Evolutionary conservation across 441 rosid genomes (phyloP).

Genomic region (Mallotus japonicus): DNA sequence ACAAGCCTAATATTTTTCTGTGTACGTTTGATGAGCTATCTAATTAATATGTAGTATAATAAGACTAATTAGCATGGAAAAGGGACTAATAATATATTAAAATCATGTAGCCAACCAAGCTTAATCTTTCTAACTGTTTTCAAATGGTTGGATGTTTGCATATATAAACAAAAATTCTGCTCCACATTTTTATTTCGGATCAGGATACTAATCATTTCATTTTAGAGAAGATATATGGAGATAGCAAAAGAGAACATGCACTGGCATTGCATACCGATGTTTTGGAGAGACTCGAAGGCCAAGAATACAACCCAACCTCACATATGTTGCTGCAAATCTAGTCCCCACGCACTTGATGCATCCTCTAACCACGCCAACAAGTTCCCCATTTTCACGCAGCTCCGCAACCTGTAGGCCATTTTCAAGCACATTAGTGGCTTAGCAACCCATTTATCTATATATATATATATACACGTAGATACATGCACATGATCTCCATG

Average conservation of each 20-base stretch:
- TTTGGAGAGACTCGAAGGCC: slow-evolving; percentile 61
- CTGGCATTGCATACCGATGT: slow-evolving; percentile 36
- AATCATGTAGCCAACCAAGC: too few species aligned
- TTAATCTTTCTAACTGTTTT: too few species aligned
- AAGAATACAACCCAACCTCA: slow-evolving; percentile 54
- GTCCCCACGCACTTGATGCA: slow-evolving; percentile 60
- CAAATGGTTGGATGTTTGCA: too few species aligned
- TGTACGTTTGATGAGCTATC: too few species aligned
- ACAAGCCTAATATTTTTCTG: too few species aligned
- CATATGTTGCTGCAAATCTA: slow-evolving; percentile 28
- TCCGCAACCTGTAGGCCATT: slow-evolving; percentile 56
- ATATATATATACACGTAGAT: slow-evolving; percentile 13
- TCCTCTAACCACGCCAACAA: slow-evolving; percentile 60
- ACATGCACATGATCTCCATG: background rate
- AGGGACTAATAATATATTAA: too few species aligned
- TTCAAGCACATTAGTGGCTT: slow-evolving; percentile 19
- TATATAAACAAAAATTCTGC: too few species aligned
- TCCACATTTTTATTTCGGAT: too few species aligned
- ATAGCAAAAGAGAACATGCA: background rate
- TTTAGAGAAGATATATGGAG: background rate
- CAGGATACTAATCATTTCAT: too few species aligned
- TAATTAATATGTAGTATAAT: too few species aligned
- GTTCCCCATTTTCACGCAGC: slow-evolving; percentile 48
- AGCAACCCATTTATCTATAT: slow-evolving; percentile 5
- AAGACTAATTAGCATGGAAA: too few species aligned